Conservation (phyloP, 2,329 filamentous ascomycete genomes). For the Trichoderma simmonsii region DNA sequence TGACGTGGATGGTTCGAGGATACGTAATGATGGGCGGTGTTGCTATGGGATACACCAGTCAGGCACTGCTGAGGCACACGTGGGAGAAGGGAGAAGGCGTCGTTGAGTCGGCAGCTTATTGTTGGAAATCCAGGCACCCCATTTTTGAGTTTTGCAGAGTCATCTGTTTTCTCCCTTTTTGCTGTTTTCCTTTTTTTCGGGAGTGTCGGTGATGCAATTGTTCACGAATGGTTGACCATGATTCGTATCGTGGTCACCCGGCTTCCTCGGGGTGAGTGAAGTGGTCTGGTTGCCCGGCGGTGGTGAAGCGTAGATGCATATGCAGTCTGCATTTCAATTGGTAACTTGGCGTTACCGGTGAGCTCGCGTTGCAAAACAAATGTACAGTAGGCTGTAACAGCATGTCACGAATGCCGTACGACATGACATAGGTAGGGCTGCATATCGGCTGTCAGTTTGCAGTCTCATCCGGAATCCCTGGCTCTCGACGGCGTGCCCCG, state of each 20-base stretch:
- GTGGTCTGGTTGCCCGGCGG: not conserved
- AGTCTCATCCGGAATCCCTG: not conserved
- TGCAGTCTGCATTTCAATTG: not conserved
- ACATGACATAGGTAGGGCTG: slow-evolving; percentile 11
- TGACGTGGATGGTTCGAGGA: slow-evolving; percentile 3
- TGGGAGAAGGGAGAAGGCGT: not conserved
- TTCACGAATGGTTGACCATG: not conserved
- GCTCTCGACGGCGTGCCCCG: not conserved
- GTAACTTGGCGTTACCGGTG: not conserved
- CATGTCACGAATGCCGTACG: not conserved
- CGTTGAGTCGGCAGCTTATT: not conserved
- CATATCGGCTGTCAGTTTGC: not conserved
- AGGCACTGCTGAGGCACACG: not conserved
- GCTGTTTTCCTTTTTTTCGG: not conserved
- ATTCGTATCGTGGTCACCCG: not conserved
- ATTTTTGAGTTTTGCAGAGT: not conserved
- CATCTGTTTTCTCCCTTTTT: not conserved
- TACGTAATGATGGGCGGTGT: not conserved
- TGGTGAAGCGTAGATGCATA: not conserved
- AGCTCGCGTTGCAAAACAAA: not conserved
- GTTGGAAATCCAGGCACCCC: not conserved
- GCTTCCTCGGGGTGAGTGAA: not conserved
- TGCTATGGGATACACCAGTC: not conserved
- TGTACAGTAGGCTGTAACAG: not conserved
- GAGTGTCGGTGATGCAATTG: not conserved